Evolutionary conservation across 768 basidiomycete genomes (phyloP), one percentile per base, ranked within the genome.

Genomic region (Russula vinacea): DNA sequence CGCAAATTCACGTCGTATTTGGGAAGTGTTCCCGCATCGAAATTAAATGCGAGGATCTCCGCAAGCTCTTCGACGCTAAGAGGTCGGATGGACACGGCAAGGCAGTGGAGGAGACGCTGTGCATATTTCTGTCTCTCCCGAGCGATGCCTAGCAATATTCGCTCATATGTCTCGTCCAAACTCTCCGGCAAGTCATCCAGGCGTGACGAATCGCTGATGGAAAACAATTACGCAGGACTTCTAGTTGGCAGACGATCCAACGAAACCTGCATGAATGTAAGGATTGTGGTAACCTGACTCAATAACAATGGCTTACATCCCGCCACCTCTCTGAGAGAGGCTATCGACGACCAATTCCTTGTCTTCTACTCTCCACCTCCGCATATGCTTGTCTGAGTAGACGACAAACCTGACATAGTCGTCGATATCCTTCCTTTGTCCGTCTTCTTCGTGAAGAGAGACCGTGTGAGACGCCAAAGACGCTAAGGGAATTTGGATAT

Each of bases 131-230:
- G 11, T 39, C 53, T 55, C 22, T 32, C 22, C 7, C 13, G 13
- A 24, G 35, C 22, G 37, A 39, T 39, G 37, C 14, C 37, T 11
- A 37, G 5, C 6, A 53, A 13, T n/a, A 22, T 53, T 2, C 54
- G 54, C 11, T 29, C 54, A 42, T 42, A 26, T 16, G 39, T 56
- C 16, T 56, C 55, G 17, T 56, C 55, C 55, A 56, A 42, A 16
- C 39, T 19, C 22, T 16, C 13, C 14, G 54, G 54, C 5, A 56
- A 26, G 37, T 42, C 54, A 29, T 56, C 24, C 16, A 56, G 39
- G 24, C 37, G 7, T 3, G 22, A 26, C 24, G 39, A 10, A 56
- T 40, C 16, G 55, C 37, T 26, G 54, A 55, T 37, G 54, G 54
- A 16, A 55, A 39, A 14, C 54, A 26, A 3, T 19, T 13, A 19